Base-by-base conservation (phyloP, 148 eudicot species). In the Rhododendron vialii region DNA sequence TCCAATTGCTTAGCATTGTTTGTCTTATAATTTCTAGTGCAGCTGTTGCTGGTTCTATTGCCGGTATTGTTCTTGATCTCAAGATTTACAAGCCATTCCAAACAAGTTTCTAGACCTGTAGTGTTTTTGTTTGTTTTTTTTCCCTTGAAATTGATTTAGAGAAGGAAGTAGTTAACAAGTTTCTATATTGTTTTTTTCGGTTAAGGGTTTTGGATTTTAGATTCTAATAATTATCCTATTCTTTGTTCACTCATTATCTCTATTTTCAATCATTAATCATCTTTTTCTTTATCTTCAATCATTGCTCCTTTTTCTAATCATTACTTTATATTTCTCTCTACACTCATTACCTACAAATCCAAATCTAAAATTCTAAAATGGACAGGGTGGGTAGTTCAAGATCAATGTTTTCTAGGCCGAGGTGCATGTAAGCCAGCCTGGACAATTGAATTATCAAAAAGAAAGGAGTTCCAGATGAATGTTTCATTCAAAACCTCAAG, bases 41-140 rank as follows among this genome's bases (percentile, higher is more conserved):
- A 30, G 94, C 94, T 11, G 94, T 89, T 1, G 89, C 89, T n/a
- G 94, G 94, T 6, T 92, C 94, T 4, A 86, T 92, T 28, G 94
- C 92, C 2, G 94, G 94, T 22, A 88, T 92, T 1, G 88, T 84
- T 12, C 87, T 86, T 26, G 94, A 91, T 80, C 94, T 92, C 82
- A 89, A 92, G 88, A 85, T 81, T 65, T 92, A 92, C 51, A 79
- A 71, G 80, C 94, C 94, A 1, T 92, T 92, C 86, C 84, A 84
- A 36, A 84, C 90, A 10, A 89, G 57, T 65, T 91, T 89, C 63
- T 84, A 71, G 36, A 67, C 28, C 71, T 53, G 71, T 22, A 20
- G 30, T 13, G 38, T 36, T 36, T 36, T 36, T 36, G 30, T 30
- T 30, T 30, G 30, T 2, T 20, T 18, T 20, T 55, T 41, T 41